Base-by-base conservation (phyloP, 106 monocot species). In the Platanthera guangdongensis region DNA sequence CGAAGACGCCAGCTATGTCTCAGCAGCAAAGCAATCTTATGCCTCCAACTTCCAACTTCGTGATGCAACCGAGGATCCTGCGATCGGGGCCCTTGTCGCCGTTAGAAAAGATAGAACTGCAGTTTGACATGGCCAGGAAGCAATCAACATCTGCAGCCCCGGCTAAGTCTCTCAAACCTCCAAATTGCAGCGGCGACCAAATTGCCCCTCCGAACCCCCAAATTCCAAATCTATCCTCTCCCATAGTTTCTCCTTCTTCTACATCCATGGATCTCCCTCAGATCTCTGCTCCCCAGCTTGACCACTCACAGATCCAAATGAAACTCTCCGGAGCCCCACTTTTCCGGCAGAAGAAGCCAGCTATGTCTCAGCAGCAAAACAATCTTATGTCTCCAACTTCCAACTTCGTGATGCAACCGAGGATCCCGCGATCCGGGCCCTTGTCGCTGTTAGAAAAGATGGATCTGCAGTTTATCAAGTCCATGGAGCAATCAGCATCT, bases 81-180 rank as follows among this genome's bases (percentile, higher is more conserved):
- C 19, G 72, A 7, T 72, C 72, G 72, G 50, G 51, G n/a, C 51
- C 72, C 15, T 21, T 72, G 49, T 50, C 50, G 51, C 72, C 50
- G 72, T 5, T 72, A 21, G 51, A 72, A 28, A 87, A 92, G 85
- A 79, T 86, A 5, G 85, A 88, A 82, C 86, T 88, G 78, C 92
- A 87, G 77, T 81, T 82, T 47, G 91, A 84, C 11, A 47, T 82
- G 9, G 84, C 85, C 13, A 81, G 47, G 9, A 82, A 83, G n/a
- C 50, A 72, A 2, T 51, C 72, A 18, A 50, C 51, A 72, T 72
- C 72, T 16, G 50, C 72, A 9, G 50, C 72, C n/a, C 72, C 72
- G 7, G 21, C 72, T 3, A 72, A 22, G 10, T 9, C 51, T 14
- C 45, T 72, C 51, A n/a, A 19, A 15, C 51, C 72, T 0, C 8